Evolutionary conservation across 768 basidiomycete genomes (phyloP).

Genomic region (Suillus subalutaceus): DNA sequence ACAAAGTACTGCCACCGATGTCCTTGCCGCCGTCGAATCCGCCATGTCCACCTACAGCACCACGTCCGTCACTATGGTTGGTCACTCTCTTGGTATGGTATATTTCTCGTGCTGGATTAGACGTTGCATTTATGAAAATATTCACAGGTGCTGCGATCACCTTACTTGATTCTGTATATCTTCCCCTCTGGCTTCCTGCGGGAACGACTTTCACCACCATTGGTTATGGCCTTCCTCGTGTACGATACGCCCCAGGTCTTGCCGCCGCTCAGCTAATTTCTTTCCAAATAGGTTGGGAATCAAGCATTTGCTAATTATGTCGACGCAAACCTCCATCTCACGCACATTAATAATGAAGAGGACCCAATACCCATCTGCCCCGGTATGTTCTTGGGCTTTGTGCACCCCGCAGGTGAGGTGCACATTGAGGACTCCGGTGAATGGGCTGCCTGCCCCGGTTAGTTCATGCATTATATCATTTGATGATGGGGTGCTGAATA

Average conservation of each 20-base stretch:
- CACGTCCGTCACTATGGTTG: constrained; percentile 45
- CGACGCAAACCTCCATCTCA: constrained; percentile 47
- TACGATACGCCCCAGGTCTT: constrained; percentile 13
- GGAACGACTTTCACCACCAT: constrained; percentile 35
- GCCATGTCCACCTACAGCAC: constrained; percentile 39
- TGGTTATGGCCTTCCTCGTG: constrained; percentile 41
- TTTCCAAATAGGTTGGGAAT: constrained; percentile 49
- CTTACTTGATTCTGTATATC: constrained; percentile 43
- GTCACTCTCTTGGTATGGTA: constrained; percentile 43
- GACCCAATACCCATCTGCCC: constrained; percentile 43
- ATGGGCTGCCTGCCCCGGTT: constrained; percentile 61
- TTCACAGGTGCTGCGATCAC: constrained; percentile 38
- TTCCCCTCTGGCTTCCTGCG: constrained; percentile 39
- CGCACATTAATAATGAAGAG: constrained; percentile 56
- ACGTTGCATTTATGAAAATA: background rate
- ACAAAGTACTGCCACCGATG: constrained; percentile 40
- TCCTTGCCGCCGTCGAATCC: constrained; percentile 48
- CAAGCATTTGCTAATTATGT: constrained; percentile 61
- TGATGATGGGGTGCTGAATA: background rate
- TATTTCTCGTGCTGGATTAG: background rate
- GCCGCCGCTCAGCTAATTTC: background rate
- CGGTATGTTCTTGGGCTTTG: constrained; percentile 40
- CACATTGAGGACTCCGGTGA: constrained; percentile 46
- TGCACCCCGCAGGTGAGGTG: constrained; percentile 44
- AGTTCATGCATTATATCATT: background rate